Evolutionary conservation across 2,329 filamentous ascomycete species (phyloP).

Genomic region (Aureobasidium mangrovei): DNA sequence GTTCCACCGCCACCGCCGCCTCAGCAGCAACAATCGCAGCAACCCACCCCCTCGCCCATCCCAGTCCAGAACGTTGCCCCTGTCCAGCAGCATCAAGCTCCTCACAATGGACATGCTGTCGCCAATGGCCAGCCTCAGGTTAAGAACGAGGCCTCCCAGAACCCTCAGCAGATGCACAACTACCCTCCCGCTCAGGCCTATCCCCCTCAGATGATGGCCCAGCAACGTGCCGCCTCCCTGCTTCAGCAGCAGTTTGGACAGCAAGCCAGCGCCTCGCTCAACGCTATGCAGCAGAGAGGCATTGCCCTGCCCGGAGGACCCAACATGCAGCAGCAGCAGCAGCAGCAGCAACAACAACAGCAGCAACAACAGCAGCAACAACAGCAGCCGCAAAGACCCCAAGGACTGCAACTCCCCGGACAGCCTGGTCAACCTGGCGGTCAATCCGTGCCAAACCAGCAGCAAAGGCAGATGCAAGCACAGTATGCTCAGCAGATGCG

Average conservation of each 20-base stretch:
- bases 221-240: slow-evolving; percentile 45
- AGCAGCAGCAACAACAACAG: slow-evolving; percentile 7
- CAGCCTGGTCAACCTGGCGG: slow-evolving; percentile 17
- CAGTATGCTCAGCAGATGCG: slow-evolving; percentile 30
- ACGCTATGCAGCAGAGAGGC: slow-evolving; percentile 43
- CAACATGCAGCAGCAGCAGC: slow-evolving; percentile 23
- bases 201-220: slow-evolving; percentile 36
- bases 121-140: slow-evolving; percentile 33
- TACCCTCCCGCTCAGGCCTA: slow-evolving; percentile 25
- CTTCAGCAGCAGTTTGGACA: slow-evolving; percentile 52
- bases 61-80: slow-evolving; percentile 35
- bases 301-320: slow-evolving; percentile 16
- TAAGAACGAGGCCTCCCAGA: slow-evolving; percentile 43
- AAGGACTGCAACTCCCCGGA: slow-evolving; percentile 29
- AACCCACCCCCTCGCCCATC: slow-evolving; percentile 18
- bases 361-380: slow-evolving; percentile 5
- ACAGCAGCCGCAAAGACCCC: slow-evolving; percentile 24
- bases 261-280: slow-evolving; percentile 58
- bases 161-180: slow-evolving; percentile 17
- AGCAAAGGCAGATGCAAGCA: slow-evolving; percentile 22
- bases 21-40: slow-evolving; percentile 26
- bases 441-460: slow-evolving; percentile 26
- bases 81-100: slow-evolving; percentile 15
- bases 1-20: slow-evolving; percentile 42
- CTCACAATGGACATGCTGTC: slow-evolving; percentile 17